These are phyloP conservation scores for Microcyclosporella mali DNA, from an alignment of 2,329 filamentous ascomycete genomes.

Conservation along the genomic window DNA sequence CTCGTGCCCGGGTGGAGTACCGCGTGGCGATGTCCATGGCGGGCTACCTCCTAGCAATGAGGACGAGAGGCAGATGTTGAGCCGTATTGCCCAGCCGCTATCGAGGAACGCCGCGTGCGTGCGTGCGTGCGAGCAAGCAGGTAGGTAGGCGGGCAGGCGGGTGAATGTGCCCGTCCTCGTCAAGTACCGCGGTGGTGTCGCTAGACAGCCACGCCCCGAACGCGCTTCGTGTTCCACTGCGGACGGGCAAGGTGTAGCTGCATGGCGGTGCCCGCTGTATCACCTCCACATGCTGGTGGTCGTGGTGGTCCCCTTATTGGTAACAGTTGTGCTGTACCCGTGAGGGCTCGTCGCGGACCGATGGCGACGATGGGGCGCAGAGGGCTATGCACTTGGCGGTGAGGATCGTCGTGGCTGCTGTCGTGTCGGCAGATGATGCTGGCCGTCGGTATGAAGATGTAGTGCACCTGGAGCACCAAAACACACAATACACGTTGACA, in stretches of 20 bases:
- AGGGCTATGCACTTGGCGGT: no score
- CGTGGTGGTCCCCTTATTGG: no score
- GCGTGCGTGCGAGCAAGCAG: no score
- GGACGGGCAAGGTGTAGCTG: conserved; percentile 1
- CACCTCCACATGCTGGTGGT: no score
- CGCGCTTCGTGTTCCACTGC: background rate
- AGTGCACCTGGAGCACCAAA: no score
- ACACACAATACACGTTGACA: background rate
- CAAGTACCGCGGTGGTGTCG: background rate
- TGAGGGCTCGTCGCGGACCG: background rate
- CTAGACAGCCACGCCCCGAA: background rate
- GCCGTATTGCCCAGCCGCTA: background rate
- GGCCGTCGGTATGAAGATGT: no score
- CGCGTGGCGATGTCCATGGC: conserved; percentile 31
- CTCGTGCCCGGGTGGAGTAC: conserved; percentile 26
- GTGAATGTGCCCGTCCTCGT: no score
- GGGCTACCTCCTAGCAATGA: background rate
- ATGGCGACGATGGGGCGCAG: no score
- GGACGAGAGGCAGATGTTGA: background rate
- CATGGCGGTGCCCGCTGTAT: conserved; percentile 9
- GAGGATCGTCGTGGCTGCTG: no score
- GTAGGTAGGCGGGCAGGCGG: no score
- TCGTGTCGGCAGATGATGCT: no score
- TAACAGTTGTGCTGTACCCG: no score
- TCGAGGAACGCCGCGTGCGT: background rate